Conservation (phyloP, 306 rosid species). For the Casuarina cunninghamiana region DNA sequence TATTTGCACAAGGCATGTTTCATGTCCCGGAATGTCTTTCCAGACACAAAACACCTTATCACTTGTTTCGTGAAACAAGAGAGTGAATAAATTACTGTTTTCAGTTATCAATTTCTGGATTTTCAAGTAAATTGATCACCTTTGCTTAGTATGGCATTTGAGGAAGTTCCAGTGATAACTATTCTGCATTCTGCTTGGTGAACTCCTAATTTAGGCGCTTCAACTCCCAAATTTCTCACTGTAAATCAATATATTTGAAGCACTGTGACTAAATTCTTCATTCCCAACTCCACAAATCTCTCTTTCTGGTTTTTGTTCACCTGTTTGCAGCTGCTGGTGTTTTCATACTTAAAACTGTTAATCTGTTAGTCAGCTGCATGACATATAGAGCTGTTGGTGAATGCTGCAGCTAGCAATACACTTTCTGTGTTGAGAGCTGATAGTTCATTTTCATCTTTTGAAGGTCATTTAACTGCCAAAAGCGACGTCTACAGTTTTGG, state of each 20-base stretch:
- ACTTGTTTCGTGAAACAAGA: background rate
- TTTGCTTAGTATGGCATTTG: background rate
- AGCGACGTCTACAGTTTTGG: constrained; percentile 96
- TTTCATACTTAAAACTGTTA: background rate
- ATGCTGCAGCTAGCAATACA: constrained; percentile 9
- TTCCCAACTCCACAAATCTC: background rate
- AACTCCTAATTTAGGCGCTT: background rate
- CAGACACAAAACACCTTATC: background rate
- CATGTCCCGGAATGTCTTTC: background rate
- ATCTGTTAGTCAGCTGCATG: background rate
- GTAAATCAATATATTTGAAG: background rate
- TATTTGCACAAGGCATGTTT: background rate
- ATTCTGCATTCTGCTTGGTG: background rate
- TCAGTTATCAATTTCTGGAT: background rate
- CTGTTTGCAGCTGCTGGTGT: background rate
- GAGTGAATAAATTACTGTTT: constrained; percentile 6
- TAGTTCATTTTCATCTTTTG: constrained; percentile 26
- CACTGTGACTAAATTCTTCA: no score
- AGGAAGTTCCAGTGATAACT: background rate
- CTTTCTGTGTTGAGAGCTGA: constrained; percentile 25
- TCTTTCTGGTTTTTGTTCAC: background rate
- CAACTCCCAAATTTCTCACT: background rate
- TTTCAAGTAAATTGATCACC: constrained; percentile 16
- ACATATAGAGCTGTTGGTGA: background rate
- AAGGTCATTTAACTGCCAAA: constrained; percentile 87